A percentile compares a stretch with the other conserved stretches of the same genome.
phyloP scores from a whole-genome alignment of 768 basidiomycete genomes.

The Termitomyces heimii region DNA sequence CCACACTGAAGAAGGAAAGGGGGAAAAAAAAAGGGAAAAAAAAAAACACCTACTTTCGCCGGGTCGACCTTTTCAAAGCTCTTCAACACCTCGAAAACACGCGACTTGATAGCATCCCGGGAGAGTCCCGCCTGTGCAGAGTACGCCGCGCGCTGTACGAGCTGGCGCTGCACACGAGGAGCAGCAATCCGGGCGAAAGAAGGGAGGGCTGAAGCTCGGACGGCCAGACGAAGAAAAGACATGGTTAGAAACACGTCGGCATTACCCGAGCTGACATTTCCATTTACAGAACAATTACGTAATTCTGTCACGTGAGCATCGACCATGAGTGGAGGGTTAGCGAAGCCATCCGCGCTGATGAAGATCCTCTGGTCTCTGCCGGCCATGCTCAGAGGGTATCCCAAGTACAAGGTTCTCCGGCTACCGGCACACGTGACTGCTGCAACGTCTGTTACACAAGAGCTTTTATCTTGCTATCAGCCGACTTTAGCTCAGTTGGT shows the following conservation, averaged over 20 bases:
- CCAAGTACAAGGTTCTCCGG: too few species aligned
- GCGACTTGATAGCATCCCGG: constrained; percentile 60
- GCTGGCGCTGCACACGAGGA: constrained; percentile 26
- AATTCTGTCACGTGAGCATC: neutral
- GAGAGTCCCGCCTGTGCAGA: constrained; percentile 64
- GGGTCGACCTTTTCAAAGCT: constrained; percentile 85
- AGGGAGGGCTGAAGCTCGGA: constrained; percentile 38
- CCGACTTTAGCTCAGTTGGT: constrained; percentile 43
- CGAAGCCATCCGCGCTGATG: too few species aligned
- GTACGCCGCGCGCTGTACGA: constrained; percentile 47
- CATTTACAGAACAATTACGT: neutral
- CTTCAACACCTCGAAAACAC: constrained; percentile 80
- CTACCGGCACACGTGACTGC: too few species aligned
- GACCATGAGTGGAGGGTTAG: too few species aligned
- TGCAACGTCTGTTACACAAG: too few species aligned
- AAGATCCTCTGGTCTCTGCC: too few species aligned
- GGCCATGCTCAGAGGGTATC: too few species aligned
- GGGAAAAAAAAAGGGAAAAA: too few species aligned
- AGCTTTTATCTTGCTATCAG: too few species aligned
- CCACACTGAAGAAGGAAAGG: constrained; percentile 1
- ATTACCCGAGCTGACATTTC: constrained; percentile 2
- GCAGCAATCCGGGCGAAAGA: constrained; percentile 30
- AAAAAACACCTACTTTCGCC: constrained; percentile 66
- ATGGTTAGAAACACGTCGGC: constrained; percentile 26
- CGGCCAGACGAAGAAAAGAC: constrained; percentile 50